Base-by-base conservation (phyloP, 2,329 filamentous ascomycete species). In the Fusarium poae region DNA sequence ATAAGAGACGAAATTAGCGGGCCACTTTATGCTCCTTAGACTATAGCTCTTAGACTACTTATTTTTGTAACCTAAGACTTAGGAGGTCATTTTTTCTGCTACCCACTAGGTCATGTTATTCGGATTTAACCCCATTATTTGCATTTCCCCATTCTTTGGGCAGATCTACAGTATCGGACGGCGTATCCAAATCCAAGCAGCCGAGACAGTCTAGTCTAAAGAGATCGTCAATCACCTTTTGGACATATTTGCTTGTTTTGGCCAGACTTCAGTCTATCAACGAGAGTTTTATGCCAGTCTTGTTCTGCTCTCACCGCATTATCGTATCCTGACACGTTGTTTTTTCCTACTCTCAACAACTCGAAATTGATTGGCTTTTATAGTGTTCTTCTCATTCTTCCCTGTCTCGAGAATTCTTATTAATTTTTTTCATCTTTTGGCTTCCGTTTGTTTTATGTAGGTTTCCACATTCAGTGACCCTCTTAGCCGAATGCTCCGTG, bases 291-390 rank as follows among this genome's bases (percentile, higher is more conserved):
- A 62, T 68, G 61, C 64, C 56, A 62, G 65, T 35, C 49, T 58
- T 12, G 43, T 9, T 58, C 43, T 51, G 20, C 39, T 45, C 65
- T 72, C 67, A 73, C 71, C 71, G 71, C 68, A 72, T 72, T 44
- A 53, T 48, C 49, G 13, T 42, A 13, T 15, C 44, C 46, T 59
- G 60, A 53, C 63, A 57, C 55, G 53, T 53, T 62, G 35, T 46
- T 64, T 56, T 27, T 67, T 43, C 21, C 45, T 16, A 18, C 37
- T 59, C 64, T 52, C 68, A 69, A 62, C 53, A 70, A 51, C 52
- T 71, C 56, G 55, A 69, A 60, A 54, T 49, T 62, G 59, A 40
- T 51, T 52, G 16, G 59, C 49, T 37, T 43, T 11, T 21, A 48
- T 21, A 48, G 42, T 30, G 39, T 53, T 37, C 64, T 20, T 52